These are phyloP conservation scores for Dactylorhiza incarnata DNA, from an alignment of 106 monocot species.

Conservation along the genomic window DNA sequence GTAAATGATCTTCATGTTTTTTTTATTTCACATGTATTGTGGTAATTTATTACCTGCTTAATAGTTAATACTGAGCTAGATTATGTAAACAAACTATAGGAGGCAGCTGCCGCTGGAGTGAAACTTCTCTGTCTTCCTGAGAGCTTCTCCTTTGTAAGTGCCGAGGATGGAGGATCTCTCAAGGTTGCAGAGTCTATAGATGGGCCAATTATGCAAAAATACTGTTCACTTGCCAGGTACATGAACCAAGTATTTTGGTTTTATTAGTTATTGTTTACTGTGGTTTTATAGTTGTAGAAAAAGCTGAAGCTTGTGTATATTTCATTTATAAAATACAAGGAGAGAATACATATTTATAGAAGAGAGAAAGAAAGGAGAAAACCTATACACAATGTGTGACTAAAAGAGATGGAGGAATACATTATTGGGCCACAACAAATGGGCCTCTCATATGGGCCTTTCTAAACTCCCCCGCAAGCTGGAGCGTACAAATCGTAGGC, in stretches of 20 bases:
- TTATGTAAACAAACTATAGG: slow-evolving; percentile 28
- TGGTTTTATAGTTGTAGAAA: neutral
- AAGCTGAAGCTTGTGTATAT: neutral
- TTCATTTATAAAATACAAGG: neutral
- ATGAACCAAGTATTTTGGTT: neutral
- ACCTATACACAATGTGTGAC: too few species aligned
- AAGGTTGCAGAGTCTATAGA: slow-evolving; percentile 68
- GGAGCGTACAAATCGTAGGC: too few species aligned
- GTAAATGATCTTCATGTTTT: neutral
- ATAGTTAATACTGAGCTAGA: neutral
- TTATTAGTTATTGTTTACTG: neutral
- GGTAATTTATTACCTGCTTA: neutral
- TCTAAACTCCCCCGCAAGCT: too few species aligned
- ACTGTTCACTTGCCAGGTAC: slow-evolving; percentile 88
- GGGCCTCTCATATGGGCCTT: too few species aligned
- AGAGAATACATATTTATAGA: too few species aligned
- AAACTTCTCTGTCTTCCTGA: slow-evolving; percentile 84
- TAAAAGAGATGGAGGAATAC: too few species aligned
- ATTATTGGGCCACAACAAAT: too few species aligned
- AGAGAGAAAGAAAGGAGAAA: too few species aligned
- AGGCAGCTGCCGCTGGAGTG: slow-evolving; percentile 64
- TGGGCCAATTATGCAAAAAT: slow-evolving; percentile 77
- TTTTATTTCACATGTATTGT: neutral
- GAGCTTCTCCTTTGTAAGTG: slow-evolving; percentile 69
- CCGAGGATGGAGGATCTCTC: slow-evolving; percentile 54